Percentiles rank a stretch among this genome's conserved stretches.
phyloP scores from a whole-genome alignment of 2,329 filamentous ascomycete species.

The Cladophialophora bantiana region DNA sequence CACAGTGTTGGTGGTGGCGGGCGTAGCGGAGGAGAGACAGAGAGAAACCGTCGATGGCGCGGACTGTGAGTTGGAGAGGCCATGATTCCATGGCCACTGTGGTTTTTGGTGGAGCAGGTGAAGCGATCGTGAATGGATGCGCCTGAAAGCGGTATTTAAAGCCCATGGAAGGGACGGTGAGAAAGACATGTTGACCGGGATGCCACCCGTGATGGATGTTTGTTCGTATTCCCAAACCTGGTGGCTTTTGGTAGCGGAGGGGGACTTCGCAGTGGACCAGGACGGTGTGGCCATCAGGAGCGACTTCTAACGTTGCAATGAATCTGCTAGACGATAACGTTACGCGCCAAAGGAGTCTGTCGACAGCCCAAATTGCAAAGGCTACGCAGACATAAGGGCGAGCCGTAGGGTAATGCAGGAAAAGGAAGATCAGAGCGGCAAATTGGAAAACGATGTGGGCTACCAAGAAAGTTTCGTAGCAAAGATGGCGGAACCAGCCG shows the following conservation, averaged over 20 bases:
- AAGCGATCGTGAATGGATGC: conserved; percentile 72
- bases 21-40: conserved; percentile 62
- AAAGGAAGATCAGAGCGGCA: conserved; percentile 63
- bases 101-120: conserved; percentile 43
- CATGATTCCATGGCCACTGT: conserved; percentile 48
- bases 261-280: conserved; percentile 45
- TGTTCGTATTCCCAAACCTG: conserved; percentile 39
- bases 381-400: conserved; percentile 62
- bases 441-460: conserved; percentile 65
- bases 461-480: conserved; percentile 69
- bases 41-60: conserved; percentile 67
- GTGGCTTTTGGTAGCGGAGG: conserved; percentile 14
- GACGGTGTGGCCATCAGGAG: conserved; percentile 65
- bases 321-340: conserved; percentile 59
- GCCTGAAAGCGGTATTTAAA: conserved; percentile 63
- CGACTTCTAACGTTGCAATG: conserved; percentile 59
- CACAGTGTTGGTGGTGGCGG: conserved; percentile 51
- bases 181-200: conserved; percentile 69
- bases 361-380: conserved; percentile 63
- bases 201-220: conserved; percentile 61
- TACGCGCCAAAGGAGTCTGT: conserved; percentile 65
- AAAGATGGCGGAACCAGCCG: conserved; percentile 64
- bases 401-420: conserved; percentile 63
- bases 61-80: conserved; percentile 62
- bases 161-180: conserved; percentile 64